Evolutionary conservation across 1,139 yeast species (phyloP), one percentile per base, ranked within the genome.

Genomic region (Candida sp.): DNA sequence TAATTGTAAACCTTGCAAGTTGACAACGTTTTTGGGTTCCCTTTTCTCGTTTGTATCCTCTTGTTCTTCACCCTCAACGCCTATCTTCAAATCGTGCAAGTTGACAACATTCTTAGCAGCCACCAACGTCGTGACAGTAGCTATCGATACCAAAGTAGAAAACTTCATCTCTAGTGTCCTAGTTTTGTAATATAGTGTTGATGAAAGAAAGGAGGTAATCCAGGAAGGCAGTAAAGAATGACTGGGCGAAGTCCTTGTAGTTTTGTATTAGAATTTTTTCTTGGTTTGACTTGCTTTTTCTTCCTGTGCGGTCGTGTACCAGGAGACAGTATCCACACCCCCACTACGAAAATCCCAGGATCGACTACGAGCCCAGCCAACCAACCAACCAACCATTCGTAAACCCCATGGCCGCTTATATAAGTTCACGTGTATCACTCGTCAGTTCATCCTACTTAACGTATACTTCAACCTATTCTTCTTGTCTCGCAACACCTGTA

Each of bases 401-500:
- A 17, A 17, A 17, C 17, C 17, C 17, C 17, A 17, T 17, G 17
- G 17, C 17, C 17, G 17, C 17, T 17, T 17, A 17, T 17, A 17
- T 17, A 17, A 17, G 17, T 17, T 41, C 39, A 28, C 31, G 9
- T 28, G 9, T 28, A 35, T 17, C 12, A 17, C 9, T 17, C 12
- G 7, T 37, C 7, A 23, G 12, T 37, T 23, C 28, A 22, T 40
- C 12, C 48, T 58, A 7, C 63, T 58, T 54, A 75, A 64, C 46
- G 71, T 69, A 56, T 72, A 72, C 60, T 65, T 68, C 60, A 77
- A 65, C 41, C 80, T 59, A 44, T 69, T 72, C 61, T 70, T 74
- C 57, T 74, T 75, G 47, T 71, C 68, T 51, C 67, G 69, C 48
- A 76, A 63, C 25, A 73, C 61, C 52, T 65, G 63, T 54, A 75